phyloP scores from a whole-genome alignment of 1,284 basidiomycete species.

The Rhodotorula sp. region DNA sequence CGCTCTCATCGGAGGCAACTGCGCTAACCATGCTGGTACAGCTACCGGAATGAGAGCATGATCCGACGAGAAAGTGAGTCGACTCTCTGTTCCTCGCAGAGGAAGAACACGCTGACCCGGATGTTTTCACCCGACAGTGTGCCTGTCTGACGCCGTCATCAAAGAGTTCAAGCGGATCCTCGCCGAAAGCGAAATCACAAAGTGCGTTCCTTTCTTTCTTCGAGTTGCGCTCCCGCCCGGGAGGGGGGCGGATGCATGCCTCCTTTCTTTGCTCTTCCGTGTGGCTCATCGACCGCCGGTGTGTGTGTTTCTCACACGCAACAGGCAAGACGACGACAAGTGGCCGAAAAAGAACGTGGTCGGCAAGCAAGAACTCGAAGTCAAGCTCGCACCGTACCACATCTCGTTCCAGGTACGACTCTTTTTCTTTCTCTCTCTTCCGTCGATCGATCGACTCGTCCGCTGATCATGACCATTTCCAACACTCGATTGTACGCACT shows the following conservation, averaged over 20 bases:
- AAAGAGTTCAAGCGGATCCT: conserved; percentile 93
- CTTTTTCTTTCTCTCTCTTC: background rate
- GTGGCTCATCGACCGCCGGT: background rate
- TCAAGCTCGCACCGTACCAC: conserved; percentile 89
- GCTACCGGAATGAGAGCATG: conserved; percentile 90
- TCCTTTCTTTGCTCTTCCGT: background rate
- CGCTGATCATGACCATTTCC: no score
- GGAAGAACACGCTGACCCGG: no score
- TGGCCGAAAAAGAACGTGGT: conserved; percentile 99
- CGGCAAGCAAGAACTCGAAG: conserved; percentile 95
- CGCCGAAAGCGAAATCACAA: conserved; percentile 91
- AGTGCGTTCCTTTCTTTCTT: conserved; percentile 58
- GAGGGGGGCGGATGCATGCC: background rate
- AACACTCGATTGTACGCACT: background rate
- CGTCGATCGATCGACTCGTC: background rate
- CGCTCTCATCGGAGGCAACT: no score
- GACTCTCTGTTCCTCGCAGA: background rate
- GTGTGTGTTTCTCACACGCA: background rate
- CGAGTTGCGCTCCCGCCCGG: no score
- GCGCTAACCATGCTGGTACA: conserved; percentile 2
- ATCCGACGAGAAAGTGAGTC: conserved; percentile 96
- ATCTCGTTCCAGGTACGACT: conserved; percentile 87
- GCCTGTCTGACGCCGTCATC: conserved; percentile 83
- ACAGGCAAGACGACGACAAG: conserved; percentile 91
- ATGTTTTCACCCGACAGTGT: conserved; percentile 62